Base-by-base conservation (phyloP, 1,284 basidiomycete genomes). In the Puccinia coronata region DNA sequence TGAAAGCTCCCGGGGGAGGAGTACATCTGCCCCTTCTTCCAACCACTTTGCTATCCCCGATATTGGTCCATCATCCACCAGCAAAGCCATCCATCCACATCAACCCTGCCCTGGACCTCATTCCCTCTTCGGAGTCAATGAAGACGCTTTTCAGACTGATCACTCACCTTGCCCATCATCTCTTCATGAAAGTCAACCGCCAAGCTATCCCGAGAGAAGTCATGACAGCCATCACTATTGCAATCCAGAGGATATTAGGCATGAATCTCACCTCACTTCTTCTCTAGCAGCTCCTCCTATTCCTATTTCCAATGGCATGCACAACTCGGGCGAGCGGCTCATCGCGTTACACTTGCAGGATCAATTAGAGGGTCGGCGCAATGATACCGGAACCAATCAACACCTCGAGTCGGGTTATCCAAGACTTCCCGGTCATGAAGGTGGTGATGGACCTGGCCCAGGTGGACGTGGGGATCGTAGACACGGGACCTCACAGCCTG, bases 401-500 rank as follows among this genome's bases (percentile, higher is more conserved):
- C 23, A 81, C 47, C 49, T 81, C 23, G 79, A 81, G 51, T 71
- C 71, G 23, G 79, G 75, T 28, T 47, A 75, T 61, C 49, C 53
- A 53, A 41, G n/a, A n/a, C n/a, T n/a, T n/a, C n/a, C n/a, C n/a
- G n/a, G n/a, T n/a, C n/a, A n/a, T n/a, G n/a, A n/a, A n/a, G n/a
- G n/a, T n/a, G n/a, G 49, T 25, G 69, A 61, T 28, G 31, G 23
- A 23, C 59, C 34, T 20, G 76, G 63, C 11, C 34, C 36, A 20
- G 63, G 34, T 16, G 55, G 49, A n/a, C 67, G 70, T 2, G 69
- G 55, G 28, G 79, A 81, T 41, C 79, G 71, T 31, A 71, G 53
- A 12, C 79, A 81, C 49, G 34, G 79, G 49, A 81, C 79, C 31
- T 47, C 43, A 31, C 59, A 81, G 51, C 79, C 79, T 65, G 14